Percentiles rank a stretch among this genome's conserved stretches.
Evolutionary conservation across 2,329 filamentous ascomycete genomes (phyloP).

Genomic region (Ophiostoma sp.): DNA sequence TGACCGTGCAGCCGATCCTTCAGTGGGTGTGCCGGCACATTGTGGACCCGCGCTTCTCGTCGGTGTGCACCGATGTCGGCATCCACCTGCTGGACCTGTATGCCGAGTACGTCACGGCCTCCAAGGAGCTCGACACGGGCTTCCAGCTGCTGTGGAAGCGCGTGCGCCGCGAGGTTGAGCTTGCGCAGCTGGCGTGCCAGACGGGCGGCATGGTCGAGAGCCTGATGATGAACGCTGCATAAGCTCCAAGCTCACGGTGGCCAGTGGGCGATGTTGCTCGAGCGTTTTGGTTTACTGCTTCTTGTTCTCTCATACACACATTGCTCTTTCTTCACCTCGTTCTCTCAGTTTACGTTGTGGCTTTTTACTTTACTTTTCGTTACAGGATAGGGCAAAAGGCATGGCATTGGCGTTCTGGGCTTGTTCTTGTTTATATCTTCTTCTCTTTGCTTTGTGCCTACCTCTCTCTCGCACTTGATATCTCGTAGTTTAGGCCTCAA

Average conservation of each 20-base stretch:
- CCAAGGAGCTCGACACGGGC: slow-evolving; percentile 63
- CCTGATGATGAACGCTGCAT: slow-evolving; percentile 45
- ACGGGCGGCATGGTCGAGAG: slow-evolving; percentile 83
- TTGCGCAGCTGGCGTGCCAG: slow-evolving; percentile 74
- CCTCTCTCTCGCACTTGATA: not conserved
- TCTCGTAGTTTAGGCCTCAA: not conserved
- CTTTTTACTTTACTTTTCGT: slow-evolving; percentile 7
- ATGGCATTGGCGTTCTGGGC: not conserved
- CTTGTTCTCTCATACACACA: not conserved
- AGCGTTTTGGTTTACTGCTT: not conserved
- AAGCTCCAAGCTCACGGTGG: not conserved
- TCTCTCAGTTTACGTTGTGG: not conserved
- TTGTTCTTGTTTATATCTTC: not conserved
- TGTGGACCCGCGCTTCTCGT: slow-evolving; percentile 73
- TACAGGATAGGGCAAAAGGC: not conserved
- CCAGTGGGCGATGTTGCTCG: not conserved
- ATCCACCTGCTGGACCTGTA: slow-evolving; percentile 84
- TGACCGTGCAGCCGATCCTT: slow-evolving; percentile 73
- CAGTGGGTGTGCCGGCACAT: slow-evolving; percentile 79
- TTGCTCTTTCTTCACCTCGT: not conserved
- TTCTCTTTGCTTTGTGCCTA: not conserved
- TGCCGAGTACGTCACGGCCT: slow-evolving; percentile 69
- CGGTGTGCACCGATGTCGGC: slow-evolving; percentile 74
- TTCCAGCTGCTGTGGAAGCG: slow-evolving; percentile 63
- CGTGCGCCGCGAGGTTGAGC: slow-evolving; percentile 73